Conservation (phyloP, 78 protist genomes). For the Dictyostelium capitatum region DNA sequence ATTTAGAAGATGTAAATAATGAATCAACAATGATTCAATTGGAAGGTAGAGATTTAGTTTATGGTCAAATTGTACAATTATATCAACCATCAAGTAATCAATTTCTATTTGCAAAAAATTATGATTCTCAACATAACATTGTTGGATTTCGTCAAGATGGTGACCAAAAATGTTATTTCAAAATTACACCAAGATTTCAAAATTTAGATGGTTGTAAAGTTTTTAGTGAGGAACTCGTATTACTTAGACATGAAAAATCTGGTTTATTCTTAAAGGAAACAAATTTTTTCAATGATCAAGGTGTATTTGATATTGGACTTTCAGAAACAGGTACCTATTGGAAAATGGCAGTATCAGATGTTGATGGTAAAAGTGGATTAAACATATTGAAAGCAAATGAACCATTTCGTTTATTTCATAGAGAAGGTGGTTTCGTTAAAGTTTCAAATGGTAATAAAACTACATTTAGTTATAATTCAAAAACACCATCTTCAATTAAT, state of each 20-base stretch:
- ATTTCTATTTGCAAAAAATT: slow-evolving; percentile 58
- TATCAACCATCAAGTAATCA: slow-evolving; percentile 61
- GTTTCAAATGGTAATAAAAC: slow-evolving; percentile 32
- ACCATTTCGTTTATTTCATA: slow-evolving; percentile 75
- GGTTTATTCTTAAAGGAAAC: slow-evolving; percentile 50
- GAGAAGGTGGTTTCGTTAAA: slow-evolving; percentile 77
- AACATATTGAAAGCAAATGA: slow-evolving; percentile 34
- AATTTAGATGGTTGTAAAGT: slow-evolving; percentile 50
- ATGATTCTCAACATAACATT: not conserved
- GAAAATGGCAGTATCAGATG: slow-evolving; percentile 47
- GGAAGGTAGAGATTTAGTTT: slow-evolving; percentile 72
- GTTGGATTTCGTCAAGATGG: slow-evolving; percentile 71
- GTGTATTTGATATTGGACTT: slow-evolving; percentile 50
- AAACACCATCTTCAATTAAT: slow-evolving; percentile 55
- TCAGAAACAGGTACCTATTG: slow-evolving; percentile 55
- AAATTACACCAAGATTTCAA: slow-evolving; percentile 45
- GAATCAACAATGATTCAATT: slow-evolving; percentile 60
- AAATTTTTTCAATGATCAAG: slow-evolving; percentile 49
- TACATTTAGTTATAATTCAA: slow-evolving; percentile 60
- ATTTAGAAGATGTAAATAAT: slow-evolving; percentile 63
- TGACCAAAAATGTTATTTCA: slow-evolving; percentile 72
- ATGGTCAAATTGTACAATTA: slow-evolving; percentile 71
- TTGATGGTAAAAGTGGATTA: slow-evolving; percentile 58
- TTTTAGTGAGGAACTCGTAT: slow-evolving; percentile 34
- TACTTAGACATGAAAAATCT: slow-evolving; percentile 62